Percentiles rank a stretch among this genome's conserved stretches.
phyloP scores from a whole-genome alignment of 768 basidiomycete genomes.

The Rhodotorula paludigena region DNA sequence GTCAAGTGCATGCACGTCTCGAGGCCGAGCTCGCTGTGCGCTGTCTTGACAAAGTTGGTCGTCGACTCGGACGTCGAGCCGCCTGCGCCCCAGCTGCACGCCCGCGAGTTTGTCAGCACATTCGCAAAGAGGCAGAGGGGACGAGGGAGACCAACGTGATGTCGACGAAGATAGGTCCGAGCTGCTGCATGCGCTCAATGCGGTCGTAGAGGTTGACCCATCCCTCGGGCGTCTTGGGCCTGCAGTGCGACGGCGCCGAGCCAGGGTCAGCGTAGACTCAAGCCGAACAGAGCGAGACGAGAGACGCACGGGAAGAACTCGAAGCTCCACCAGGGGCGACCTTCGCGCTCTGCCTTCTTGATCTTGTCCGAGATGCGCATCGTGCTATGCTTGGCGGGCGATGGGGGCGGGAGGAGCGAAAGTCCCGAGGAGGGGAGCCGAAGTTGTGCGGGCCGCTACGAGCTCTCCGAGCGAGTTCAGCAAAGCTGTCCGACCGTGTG shows the following conservation, averaged over 20 bases:
- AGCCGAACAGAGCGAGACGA: neutral
- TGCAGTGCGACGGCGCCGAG: neutral
- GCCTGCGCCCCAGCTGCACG: constrained; percentile 87
- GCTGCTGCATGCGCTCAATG: constrained; percentile 91
- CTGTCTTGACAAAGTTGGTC: constrained; percentile 78
- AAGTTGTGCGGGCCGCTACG: too few relatives aligned
- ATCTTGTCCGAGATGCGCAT: constrained; percentile 77
- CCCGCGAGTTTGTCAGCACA: neutral
- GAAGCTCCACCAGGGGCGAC: constrained; percentile 94
- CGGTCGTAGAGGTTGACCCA: constrained; percentile 95
- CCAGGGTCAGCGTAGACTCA: constrained; percentile 14
- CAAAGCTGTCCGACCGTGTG: too few relatives aligned
- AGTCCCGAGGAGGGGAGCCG: too few relatives aligned
- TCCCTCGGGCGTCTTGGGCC: constrained; percentile 54
- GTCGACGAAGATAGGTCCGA: constrained; percentile 96
- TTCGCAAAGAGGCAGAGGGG: constrained; percentile 46
- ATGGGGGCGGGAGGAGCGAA: too few relatives aligned
- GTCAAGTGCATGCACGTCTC: constrained; percentile 99
- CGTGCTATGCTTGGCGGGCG: constrained; percentile 46
- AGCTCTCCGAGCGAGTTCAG: too few relatives aligned
- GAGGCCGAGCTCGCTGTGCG: constrained; percentile 67
- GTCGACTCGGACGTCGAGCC: constrained; percentile 83
- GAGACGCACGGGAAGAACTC: constrained; percentile 94
- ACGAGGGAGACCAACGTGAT: constrained; percentile 67
- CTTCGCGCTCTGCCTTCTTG: constrained; percentile 72